These are phyloP conservation scores for Dillenia turbinata DNA, from an alignment of 164 flowering plant genomes.

Conservation along the genomic window DNA sequence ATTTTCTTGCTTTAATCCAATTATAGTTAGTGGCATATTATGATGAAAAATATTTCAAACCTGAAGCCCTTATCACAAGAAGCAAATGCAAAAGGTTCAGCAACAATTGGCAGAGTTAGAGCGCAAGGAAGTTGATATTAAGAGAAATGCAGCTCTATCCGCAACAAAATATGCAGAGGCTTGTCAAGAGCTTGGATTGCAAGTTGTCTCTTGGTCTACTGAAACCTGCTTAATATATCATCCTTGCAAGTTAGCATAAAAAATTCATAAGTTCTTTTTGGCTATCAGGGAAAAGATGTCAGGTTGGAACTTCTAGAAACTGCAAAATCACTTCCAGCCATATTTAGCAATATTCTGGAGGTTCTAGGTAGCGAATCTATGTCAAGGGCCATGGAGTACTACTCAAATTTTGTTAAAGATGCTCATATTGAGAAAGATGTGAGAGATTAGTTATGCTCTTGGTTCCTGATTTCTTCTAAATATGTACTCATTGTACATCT, in stretches of 20 bases:
- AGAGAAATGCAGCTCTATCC: slow-evolving; percentile 78
- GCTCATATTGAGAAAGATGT: slow-evolving; percentile 87
- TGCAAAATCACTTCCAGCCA: slow-evolving; percentile 73
- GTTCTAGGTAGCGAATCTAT: slow-evolving; percentile 63
- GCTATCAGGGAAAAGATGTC: slow-evolving; percentile 73
- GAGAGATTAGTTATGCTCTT: slow-evolving; percentile 8
- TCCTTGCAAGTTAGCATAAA: neutral
- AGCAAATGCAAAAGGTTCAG: slow-evolving; percentile 92
- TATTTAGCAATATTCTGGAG: slow-evolving; percentile 63
- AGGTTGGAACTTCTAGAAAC: slow-evolving; percentile 84
- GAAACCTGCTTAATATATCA: neutral
- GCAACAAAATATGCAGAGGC: slow-evolving; percentile 88
- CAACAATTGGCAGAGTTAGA: slow-evolving; percentile 90
- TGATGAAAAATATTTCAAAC: slow-evolving; percentile 1
- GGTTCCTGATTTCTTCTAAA: no score
- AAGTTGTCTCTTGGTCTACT: slow-evolving; percentile 36
- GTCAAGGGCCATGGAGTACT: slow-evolving; percentile 68
- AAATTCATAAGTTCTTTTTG: slow-evolving; percentile 1
- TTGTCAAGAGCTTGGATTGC: slow-evolving; percentile 94
- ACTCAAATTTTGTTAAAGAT: slow-evolving; percentile 77
- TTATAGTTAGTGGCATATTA: slow-evolving; percentile 4
- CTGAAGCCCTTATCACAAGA: slow-evolving; percentile 88
- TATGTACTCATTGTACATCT: no score
- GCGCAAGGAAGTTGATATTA: slow-evolving; percentile 87
- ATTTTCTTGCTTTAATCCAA: neutral